Evolutionary conservation across 331 rosid genomes (phyloP).

Genomic region (Malus hybrid): DNA sequence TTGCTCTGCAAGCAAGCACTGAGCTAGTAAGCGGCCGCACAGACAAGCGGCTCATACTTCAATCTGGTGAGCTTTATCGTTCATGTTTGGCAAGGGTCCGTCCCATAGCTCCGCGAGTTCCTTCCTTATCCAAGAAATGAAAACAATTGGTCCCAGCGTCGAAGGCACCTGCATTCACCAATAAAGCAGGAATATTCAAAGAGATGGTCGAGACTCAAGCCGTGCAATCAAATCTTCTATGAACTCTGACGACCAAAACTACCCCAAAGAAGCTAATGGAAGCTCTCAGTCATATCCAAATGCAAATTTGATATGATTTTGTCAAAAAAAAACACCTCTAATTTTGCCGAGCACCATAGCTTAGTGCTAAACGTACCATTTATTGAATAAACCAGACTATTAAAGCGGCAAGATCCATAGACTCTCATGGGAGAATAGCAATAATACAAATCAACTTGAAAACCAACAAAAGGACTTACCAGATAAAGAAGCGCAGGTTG

Average conservation of each 20-base stretch:
- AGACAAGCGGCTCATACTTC: constrained; percentile 41
- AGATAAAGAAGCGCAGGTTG: constrained; percentile 77
- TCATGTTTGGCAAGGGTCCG: constrained; percentile 45
- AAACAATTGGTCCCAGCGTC: constrained; percentile 79
- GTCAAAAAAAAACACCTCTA: background rate
- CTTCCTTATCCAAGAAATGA: constrained; percentile 67
- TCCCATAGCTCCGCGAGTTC: constrained; percentile 89
- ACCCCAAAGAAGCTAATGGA: background rate
- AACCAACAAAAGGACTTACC: constrained; percentile 24
- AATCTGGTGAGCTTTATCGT: constrained; percentile 60
- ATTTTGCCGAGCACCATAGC: background rate
- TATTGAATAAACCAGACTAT: background rate
- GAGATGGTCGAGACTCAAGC: background rate
- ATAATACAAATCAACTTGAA: background rate
- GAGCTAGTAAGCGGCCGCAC: background rate
- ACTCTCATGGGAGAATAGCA: background rate
- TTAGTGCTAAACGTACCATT: background rate
- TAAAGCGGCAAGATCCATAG: background rate
- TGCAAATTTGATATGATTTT: background rate
- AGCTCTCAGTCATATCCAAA: background rate
- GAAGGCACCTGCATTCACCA: constrained; percentile 74
- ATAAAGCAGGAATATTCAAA: background rate
- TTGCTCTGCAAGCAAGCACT: constrained; percentile 13
- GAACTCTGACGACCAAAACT: background rate
- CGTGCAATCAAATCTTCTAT: background rate